Percentiles rank a stretch among this genome's conserved stretches.
phyloP scores from a whole-genome alignment of 2,329 filamentous ascomycete species.

The Fusarium chlamydosporum region DNA sequence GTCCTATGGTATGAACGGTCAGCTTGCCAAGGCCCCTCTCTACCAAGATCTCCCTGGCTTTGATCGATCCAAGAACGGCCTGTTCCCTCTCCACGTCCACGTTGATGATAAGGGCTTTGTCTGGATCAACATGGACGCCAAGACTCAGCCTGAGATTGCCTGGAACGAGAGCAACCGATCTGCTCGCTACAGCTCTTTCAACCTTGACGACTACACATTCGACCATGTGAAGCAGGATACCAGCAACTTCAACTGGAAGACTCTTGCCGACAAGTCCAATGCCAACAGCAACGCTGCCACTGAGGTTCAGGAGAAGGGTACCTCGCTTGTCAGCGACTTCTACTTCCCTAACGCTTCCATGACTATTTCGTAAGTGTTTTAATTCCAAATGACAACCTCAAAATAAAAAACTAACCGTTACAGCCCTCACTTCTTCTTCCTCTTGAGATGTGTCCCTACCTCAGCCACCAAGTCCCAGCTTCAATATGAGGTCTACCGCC shows the following conservation, averaged over 20 bases:
- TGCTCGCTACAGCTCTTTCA: conserved; percentile 59
- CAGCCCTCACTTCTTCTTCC: conserved; percentile 49
- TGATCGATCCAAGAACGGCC: conserved; percentile 66
- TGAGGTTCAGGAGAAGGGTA: conserved; percentile 24
- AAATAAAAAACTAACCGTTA: conserved; percentile 49
- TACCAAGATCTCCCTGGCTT: conserved; percentile 70
- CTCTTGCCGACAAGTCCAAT: conserved; percentile 56
- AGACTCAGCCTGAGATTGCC: conserved; percentile 59
- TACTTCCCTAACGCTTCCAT: conserved; percentile 45
- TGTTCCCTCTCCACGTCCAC: conserved; percentile 68
- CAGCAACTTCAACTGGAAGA: conserved; percentile 72
- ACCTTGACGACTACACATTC: conserved; percentile 67
- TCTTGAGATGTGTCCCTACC: conserved; percentile 32
- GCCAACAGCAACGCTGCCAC: conserved; percentile 27
- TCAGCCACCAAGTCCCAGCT: conserved; percentile 26
- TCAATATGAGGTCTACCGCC: conserved; percentile 41
- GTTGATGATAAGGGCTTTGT: conserved; percentile 69
- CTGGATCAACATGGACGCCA: conserved; percentile 69
- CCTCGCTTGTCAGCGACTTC: conserved; percentile 33
- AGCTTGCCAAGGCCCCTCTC: conserved; percentile 71
- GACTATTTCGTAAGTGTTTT: conserved; percentile 57
- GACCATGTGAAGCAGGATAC: conserved; percentile 69
- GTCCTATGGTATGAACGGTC: conserved; percentile 72
- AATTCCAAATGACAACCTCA: conserved; percentile 60
- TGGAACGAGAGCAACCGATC: conserved; percentile 65